Base-by-base conservation (phyloP, 164 flowering plant genomes). In the Cinnamomum micranthum region DNA sequence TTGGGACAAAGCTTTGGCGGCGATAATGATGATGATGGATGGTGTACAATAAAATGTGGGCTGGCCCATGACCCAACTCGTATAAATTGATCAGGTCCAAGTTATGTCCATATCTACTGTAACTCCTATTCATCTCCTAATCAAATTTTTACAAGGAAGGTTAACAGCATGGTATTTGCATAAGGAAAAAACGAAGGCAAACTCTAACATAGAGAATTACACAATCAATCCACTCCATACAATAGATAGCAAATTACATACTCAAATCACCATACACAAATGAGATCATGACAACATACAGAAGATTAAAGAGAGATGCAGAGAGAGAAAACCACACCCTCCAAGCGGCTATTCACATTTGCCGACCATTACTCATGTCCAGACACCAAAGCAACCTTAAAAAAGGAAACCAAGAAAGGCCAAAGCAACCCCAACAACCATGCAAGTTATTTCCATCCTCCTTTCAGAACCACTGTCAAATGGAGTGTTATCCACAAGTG, bases 401-500 rank as follows among this genome's bases (percentile, higher is more conserved):
- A 64, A 25, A 64, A 14, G 12, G 31, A 25, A 50, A 23, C 7
- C 33, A 20, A 73, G 60, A 47, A 71, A 24, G 65, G 66, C 65
- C 66, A 82, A 24, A 76, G 69, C 71, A 59, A 77, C 7, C 47
- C 47, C 20, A 50, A 69, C 76, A 47, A 68, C 15, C 41, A 65
- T 52, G 23, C 65, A 23, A 33, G 15, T 25, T 24, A 33, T 12
- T 50, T n/a, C 27, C 76, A 47, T 64, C 23, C 64, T 52, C 71
- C 50, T 66, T 55, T 75, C 71, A 23, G 75, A 73, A 58, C 83
- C 83, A 72, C 86, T 82, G n/a, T 79, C 82, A 69, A 80, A 81
- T 5, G 88, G 85, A 65, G 74, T 75, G 74, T 84, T 83, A 25
- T 80, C 86, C 2, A 78, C 78, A 20, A 82, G 79, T 10, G 85